phyloP scores from a whole-genome alignment of 2,329 filamentous ascomycete species.

The Dactylellina haptotyla region DNA sequence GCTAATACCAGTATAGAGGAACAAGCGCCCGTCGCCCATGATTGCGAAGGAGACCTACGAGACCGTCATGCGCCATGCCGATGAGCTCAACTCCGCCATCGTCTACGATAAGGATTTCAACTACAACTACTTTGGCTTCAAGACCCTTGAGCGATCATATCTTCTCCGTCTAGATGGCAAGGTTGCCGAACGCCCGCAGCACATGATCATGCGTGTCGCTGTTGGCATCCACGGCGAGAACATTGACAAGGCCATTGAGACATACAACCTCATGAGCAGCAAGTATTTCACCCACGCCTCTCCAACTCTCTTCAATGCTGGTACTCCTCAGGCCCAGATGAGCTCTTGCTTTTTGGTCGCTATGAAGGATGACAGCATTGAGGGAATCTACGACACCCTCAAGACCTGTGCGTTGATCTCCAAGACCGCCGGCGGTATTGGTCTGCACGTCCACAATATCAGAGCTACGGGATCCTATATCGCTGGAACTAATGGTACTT shows the following conservation, averaged over 20 bases:
- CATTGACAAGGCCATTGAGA: constrained; percentile 93
- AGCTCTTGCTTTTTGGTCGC: constrained; percentile 99
- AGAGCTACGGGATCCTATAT: constrained; percentile 98
- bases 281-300: constrained; percentile 99
- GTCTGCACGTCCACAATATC: constrained; percentile 94
- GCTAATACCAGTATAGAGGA: constrained; percentile 67
- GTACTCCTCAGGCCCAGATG: constrained; percentile 91
- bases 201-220: constrained; percentile 99
- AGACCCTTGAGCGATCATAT: constrained; percentile 97
- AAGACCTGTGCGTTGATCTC: constrained; percentile 99
- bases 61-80: constrained; percentile 92
- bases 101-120: constrained; percentile 99
- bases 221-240: constrained; percentile 96
- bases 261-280: constrained; percentile 98
- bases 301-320: constrained; percentile 96
- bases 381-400: constrained; percentile 98
- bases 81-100: constrained; percentile 97
- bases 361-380: constrained; percentile 99
- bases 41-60: constrained; percentile 92
- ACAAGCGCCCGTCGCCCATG: constrained; percentile 85
- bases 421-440: constrained; percentile 98
- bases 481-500: constrained; percentile 95
- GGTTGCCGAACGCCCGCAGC: constrained; percentile 95
- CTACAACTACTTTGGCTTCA: constrained; percentile 99
- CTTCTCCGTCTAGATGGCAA: constrained; percentile 94